Evolutionary conservation across 2,329 filamentous ascomycete species (phyloP).

Genomic region (Hypoxylon sp.): DNA sequence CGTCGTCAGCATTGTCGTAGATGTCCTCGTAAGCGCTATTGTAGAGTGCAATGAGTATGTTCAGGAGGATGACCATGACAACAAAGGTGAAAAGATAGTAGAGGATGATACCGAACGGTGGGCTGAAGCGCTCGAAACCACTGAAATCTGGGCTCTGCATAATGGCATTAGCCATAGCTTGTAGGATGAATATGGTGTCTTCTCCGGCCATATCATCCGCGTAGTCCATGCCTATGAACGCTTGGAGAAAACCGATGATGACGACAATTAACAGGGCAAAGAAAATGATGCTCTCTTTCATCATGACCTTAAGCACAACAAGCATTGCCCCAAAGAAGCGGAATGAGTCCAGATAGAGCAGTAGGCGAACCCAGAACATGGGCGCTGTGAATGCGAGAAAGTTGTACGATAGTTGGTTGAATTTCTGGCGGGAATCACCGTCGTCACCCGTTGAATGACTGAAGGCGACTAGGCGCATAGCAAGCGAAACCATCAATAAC

Average conservation of each 20-base stretch:
- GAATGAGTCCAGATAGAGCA: slow-evolving; percentile 93
- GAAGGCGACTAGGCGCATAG: slow-evolving; percentile 84
- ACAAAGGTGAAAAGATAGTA: slow-evolving; percentile 99
- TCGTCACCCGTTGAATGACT: slow-evolving; percentile 67
- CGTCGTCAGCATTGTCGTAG: slow-evolving; percentile 92
- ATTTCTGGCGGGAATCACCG: slow-evolving; percentile 69
- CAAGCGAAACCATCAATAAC: slow-evolving; percentile 82
- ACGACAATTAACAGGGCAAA: slow-evolving; percentile 91
- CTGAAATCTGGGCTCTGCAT: slow-evolving; percentile 93
- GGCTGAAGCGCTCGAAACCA: slow-evolving; percentile 90
- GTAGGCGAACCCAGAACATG: slow-evolving; percentile 95
- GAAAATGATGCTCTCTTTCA: slow-evolving; percentile 95
- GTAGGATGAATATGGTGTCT: slow-evolving; percentile 81
- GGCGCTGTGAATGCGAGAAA: slow-evolving; percentile 93
- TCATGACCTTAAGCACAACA: slow-evolving; percentile 95
- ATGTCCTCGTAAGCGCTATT: slow-evolving; percentile 97
- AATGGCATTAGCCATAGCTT: slow-evolving; percentile 89
- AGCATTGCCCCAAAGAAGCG: slow-evolving; percentile 99
- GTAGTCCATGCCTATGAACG: slow-evolving; percentile 91
- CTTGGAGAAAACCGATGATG: slow-evolving; percentile 89
- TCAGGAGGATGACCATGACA: slow-evolving; percentile 92
- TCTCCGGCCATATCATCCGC: slow-evolving; percentile 79
- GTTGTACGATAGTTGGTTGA: slow-evolving; percentile 90
- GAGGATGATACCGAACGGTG: slow-evolving; percentile 92
- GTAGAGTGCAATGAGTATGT: slow-evolving; percentile 97